These are phyloP conservation scores for Diaporthe batatas DNA, from an alignment of 2,329 filamentous ascomycete species.

Conservation along the genomic window DNA sequence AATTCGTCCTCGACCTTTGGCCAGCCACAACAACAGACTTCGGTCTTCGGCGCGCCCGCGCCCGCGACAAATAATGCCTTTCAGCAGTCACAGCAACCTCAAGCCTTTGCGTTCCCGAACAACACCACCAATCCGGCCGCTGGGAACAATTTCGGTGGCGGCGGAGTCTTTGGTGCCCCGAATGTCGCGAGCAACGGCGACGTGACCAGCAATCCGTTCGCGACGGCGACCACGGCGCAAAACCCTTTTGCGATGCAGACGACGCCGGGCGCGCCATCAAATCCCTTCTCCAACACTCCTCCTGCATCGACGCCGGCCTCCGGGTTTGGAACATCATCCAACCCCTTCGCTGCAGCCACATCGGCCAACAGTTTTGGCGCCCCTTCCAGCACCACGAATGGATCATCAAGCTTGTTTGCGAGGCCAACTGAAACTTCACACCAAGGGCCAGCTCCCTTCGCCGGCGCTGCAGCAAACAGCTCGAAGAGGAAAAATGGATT, in stretches of 20 bases:
- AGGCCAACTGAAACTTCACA: constrained; percentile 18
- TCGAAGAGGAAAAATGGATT: constrained; percentile 42
- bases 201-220: constrained; percentile 39
- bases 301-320: constrained; percentile 25
- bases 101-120: constrained; percentile 26
- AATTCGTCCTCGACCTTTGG: constrained; percentile 37
- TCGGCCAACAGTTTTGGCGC: constrained; percentile 34
- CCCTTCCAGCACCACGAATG: constrained; percentile 13
- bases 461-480: constrained; percentile 14
- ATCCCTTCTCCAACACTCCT: constrained; percentile 28
- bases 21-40: constrained; percentile 33
- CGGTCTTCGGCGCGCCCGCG: constrained; percentile 37
- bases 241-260: constrained; percentile 44
- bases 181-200: constrained; percentile 35
- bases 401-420: constrained; percentile 19
- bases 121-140: constrained; percentile 28
- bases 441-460: background rate
- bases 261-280: constrained; percentile 16
- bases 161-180: constrained; percentile 33
- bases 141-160: constrained; percentile 10
- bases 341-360: constrained; percentile 36
- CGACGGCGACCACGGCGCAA: constrained; percentile 14
- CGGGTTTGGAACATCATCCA: constrained; percentile 20
- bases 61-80: constrained; percentile 9
- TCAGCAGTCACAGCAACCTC: background rate